Conservation (phyloP, 2,329 filamentous ascomycete species). For the Sodiomyces alkalinus region DNA sequence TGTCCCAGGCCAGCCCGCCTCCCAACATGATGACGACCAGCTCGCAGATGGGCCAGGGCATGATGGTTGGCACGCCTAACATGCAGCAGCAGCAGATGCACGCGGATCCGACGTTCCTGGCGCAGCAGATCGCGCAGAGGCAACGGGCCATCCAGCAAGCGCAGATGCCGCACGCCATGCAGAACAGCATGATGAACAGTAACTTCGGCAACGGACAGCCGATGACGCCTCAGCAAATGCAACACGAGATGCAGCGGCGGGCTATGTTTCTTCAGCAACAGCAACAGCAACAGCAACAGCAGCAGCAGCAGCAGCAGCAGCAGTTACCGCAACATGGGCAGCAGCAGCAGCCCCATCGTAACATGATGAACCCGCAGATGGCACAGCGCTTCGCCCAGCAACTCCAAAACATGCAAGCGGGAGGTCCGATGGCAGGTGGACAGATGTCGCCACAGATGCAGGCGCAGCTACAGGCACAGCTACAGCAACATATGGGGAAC, state of each 20-base stretch:
- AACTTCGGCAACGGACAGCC: constrained; percentile 19
- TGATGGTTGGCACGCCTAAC: constrained; percentile 28
- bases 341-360: constrained; percentile 17
- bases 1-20: constrained; percentile 47
- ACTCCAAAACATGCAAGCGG: constrained; percentile 23
- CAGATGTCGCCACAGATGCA: constrained; percentile 23
- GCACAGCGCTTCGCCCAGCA: constrained; percentile 28
- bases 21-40: constrained; percentile 42
- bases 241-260: constrained; percentile 11
- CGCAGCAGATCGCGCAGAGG: constrained; percentile 32
- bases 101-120: constrained; percentile 22
- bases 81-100: constrained; percentile 21
- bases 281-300: constrained; percentile 18
- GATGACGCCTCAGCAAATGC: constrained; percentile 14
- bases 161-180: constrained; percentile 17
- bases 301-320: constrained; percentile 18
- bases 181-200: constrained; percentile 16
- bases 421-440: constrained; percentile 13
- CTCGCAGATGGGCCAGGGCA: constrained; percentile 35
- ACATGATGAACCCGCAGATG: constrained; percentile 26
- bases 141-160: constrained; percentile 29
- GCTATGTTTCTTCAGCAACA: constrained; percentile 16
- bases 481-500: constrained; percentile 20
- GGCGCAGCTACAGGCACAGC: constrained; percentile 14
- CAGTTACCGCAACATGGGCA: no score